Evolutionary conservation across 179 eudicot species (phyloP).

Genomic region (Corrigiola litoralis): DNA sequence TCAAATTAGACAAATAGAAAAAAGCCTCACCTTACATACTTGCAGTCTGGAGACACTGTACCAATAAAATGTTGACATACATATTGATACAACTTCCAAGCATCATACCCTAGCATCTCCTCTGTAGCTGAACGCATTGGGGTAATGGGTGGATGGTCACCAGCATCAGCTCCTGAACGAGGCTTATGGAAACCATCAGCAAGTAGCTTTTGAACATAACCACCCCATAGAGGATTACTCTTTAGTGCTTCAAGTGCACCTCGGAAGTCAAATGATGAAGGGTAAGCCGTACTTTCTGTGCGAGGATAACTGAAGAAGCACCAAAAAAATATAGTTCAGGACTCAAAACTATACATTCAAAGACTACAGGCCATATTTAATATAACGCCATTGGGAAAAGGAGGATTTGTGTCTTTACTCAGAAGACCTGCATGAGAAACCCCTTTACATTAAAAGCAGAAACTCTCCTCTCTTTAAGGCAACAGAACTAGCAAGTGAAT

Average conservation of each 20-base stretch:
- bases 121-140: slow-evolving; percentile 86
- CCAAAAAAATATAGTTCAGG: slow-evolving; percentile 9
- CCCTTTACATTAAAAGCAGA: not conserved
- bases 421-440: not conserved
- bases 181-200: slow-evolving; percentile 66
- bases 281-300: slow-evolving; percentile 95
- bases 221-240: slow-evolving; percentile 65
- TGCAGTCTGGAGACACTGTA: slow-evolving; percentile 78
- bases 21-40: slow-evolving; percentile 53
- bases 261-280: slow-evolving; percentile 83
- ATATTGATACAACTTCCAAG: slow-evolving; percentile 92
- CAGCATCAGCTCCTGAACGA: slow-evolving; percentile 78
- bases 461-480: not conserved
- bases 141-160: slow-evolving; percentile 98
- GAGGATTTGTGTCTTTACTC: too few species aligned
- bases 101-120: slow-evolving; percentile 74
- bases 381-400: too few species aligned
- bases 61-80: slow-evolving; percentile 89
- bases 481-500: too few species aligned
- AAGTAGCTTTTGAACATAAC: slow-evolving; percentile 49
- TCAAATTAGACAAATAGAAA: not conserved
- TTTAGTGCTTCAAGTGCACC: slow-evolving; percentile 58
- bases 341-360: not conserved
- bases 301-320: slow-evolving; percentile 73
- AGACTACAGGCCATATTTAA: too few species aligned